phyloP scores from a whole-genome alignment of 345 rosid genomes.

The Geranium brycei region DNA sequence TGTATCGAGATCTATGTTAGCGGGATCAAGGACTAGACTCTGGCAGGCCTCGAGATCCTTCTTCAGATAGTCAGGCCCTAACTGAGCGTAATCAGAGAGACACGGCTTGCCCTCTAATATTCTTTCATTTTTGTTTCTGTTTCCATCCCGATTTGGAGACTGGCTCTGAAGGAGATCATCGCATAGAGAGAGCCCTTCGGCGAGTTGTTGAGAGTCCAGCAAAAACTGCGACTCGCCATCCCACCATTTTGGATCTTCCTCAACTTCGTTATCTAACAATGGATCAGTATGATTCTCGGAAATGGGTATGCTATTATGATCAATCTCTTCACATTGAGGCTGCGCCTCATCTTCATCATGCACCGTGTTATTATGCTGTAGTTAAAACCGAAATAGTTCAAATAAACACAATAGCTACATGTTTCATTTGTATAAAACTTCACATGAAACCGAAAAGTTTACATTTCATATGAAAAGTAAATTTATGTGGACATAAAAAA shows the following conservation, averaged over 20 bases:
- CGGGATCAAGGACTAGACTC: slow-evolving; percentile 50
- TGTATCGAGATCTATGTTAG: slow-evolving; percentile 74
- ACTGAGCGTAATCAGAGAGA: slow-evolving; percentile 56
- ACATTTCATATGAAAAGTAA: slow-evolving; percentile 1
- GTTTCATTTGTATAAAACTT: no score
- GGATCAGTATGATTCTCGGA: slow-evolving; percentile 16
- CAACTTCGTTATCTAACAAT: slow-evolving; percentile 24
- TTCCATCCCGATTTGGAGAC: slow-evolving; percentile 50
- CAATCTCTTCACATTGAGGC: slow-evolving; percentile 21
- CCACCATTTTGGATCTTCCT: slow-evolving; percentile 64
- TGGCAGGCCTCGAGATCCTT: slow-evolving; percentile 88
- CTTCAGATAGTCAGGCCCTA: slow-evolving; percentile 69
- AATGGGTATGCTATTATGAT: slow-evolving; percentile 12
- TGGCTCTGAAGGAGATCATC: slow-evolving; percentile 72
- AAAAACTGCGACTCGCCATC: slow-evolving; percentile 63
- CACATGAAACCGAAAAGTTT: no score
- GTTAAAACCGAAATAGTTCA: slow-evolving; percentile 3
- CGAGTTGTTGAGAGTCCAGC: slow-evolving; percentile 82
- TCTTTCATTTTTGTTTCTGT: slow-evolving; percentile 26
- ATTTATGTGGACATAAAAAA: neutral
- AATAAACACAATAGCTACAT: neutral
- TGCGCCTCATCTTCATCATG: slow-evolving; percentile 33
- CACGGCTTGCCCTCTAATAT: slow-evolving; percentile 26
- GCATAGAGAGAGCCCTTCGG: slow-evolving; percentile 74
- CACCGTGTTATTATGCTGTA: slow-evolving; percentile 24